phyloP scores from a whole-genome alignment of 305 asterid genomes.

The Fraxinus ornus region DNA sequence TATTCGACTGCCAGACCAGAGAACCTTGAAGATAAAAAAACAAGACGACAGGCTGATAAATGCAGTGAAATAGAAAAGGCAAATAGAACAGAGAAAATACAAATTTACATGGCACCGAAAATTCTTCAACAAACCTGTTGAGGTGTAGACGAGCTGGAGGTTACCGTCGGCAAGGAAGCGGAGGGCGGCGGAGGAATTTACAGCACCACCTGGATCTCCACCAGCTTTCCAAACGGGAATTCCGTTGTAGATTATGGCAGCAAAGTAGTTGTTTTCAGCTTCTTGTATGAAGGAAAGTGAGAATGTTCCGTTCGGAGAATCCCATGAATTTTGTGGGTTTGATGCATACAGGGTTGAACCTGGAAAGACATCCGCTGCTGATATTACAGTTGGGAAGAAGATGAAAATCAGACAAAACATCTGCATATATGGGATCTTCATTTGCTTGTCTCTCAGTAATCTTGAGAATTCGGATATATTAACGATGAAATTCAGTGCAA shows the following conservation, averaged over 20 bases:
- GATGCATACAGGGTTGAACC: slow-evolving; percentile 41
- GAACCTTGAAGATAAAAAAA: not conserved
- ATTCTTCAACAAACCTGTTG: not conserved
- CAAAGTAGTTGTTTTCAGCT: slow-evolving; percentile 31
- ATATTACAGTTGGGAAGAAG: slow-evolving; percentile 9
- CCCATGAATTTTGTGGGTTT: slow-evolving; percentile 35
- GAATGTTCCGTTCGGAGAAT: slow-evolving; percentile 37
- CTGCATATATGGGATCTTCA: not conserved
- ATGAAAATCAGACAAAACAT: slow-evolving; percentile 1
- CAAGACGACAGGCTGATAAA: not conserved
- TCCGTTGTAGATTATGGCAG: slow-evolving; percentile 50
- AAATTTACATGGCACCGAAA: not conserved
- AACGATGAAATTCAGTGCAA: not conserved
- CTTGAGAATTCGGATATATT: not conserved
- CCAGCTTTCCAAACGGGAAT: slow-evolving; percentile 70
- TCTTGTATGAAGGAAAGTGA: slow-evolving; percentile 39
- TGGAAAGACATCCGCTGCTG: slow-evolving; percentile 30
- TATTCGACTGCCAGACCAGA: slow-evolving; percentile 61
- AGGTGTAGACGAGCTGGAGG: slow-evolving; percentile 57
- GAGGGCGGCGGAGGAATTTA: slow-evolving; percentile 53
- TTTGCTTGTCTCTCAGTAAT: not conserved
- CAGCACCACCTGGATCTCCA: slow-evolving; percentile 49
- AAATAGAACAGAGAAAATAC: not conserved
- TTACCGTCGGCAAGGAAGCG: slow-evolving; percentile 55
- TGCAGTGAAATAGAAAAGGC: not conserved